These are phyloP conservation scores for Solanum chacoense DNA, from an alignment of 305 asterid genomes.

Conservation along the genomic window DNA sequence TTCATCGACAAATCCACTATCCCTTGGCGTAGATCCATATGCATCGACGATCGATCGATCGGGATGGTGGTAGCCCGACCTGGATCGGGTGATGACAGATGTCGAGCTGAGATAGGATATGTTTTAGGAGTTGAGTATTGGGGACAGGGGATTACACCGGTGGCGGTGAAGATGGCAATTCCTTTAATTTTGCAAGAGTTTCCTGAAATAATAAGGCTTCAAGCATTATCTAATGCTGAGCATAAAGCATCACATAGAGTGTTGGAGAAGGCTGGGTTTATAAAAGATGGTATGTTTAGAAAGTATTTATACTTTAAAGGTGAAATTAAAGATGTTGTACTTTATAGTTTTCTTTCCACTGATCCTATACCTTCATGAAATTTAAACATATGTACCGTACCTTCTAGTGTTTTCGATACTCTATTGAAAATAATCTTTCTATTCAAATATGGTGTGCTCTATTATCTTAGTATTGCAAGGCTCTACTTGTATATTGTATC, in stretches of 20 bases:
- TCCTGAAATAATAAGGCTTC: constrained; percentile 29
- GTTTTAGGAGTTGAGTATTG: constrained; percentile 29
- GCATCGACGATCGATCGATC: constrained; percentile 27
- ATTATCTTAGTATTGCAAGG: neutral
- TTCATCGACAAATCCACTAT: constrained; percentile 32
- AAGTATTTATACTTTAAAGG: constrained; percentile 32
- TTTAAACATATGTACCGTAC: neutral
- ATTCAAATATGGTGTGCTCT: too few relatives aligned
- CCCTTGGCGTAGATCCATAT: constrained; percentile 40
- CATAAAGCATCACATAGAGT: constrained; percentile 39
- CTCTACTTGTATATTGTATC: neutral
- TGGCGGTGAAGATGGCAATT: constrained; percentile 26
- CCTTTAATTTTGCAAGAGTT: constrained; percentile 22
- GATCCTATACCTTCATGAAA: neutral
- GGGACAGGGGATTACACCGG: constrained; percentile 36
- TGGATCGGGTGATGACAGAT: constrained; percentile 28
- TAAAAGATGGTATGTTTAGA: constrained; percentile 33
- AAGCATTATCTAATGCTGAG: constrained; percentile 23
- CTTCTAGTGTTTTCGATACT: neutral
- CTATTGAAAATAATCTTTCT: neutral
- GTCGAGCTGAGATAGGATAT: constrained; percentile 36
- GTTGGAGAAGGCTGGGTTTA: constrained; percentile 39
- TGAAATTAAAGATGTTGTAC: constrained; percentile 16
- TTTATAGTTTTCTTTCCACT: constrained; percentile 28
- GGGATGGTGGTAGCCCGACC: constrained; percentile 24